Percentiles rank a stretch among this genome's conserved stretches.
Evolutionary conservation across 148 eudicot genomes (phyloP).

Genomic region (Heliamphora exappendiculata): DNA sequence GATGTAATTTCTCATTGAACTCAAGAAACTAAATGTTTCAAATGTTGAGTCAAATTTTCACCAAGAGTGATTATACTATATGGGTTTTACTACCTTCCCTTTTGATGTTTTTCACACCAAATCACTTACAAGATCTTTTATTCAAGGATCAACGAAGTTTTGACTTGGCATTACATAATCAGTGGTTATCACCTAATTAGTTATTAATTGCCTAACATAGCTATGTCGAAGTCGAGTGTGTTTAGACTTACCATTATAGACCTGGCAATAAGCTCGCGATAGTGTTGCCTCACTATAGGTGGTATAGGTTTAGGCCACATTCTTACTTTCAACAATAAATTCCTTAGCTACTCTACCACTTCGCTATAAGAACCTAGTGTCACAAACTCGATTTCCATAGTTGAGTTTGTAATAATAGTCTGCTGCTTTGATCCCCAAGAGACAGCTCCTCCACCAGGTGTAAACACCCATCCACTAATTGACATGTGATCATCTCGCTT

Average conservation of each 20-base stretch:
- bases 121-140: background rate
- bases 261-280: background rate
- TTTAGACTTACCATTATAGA: too few relatives aligned
- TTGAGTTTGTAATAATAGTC: background rate
- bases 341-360: background rate
- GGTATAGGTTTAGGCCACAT: conserved; percentile 1
- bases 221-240: conserved; percentile 4
- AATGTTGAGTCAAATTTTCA: too few relatives aligned
- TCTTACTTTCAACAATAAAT: background rate
- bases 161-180: background rate
- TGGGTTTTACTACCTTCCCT: background rate
- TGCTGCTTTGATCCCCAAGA: conserved; percentile 4
- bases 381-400: background rate
- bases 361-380: background rate
- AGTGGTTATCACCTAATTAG: background rate
- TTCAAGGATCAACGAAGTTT: background rate
- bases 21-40: background rate
- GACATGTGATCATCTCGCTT: too few relatives aligned
- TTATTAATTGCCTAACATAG: background rate
- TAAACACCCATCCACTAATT: too few relatives aligned
- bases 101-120: background rate
- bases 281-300: background rate
- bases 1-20: background rate
- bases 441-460: background rate
- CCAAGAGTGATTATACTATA: background rate